A percentile compares a stretch with the other conserved stretches of the same genome.
Conservation (phyloP, 108 stramenopile species). For the Cafeteria roenbergensis region DNA sequence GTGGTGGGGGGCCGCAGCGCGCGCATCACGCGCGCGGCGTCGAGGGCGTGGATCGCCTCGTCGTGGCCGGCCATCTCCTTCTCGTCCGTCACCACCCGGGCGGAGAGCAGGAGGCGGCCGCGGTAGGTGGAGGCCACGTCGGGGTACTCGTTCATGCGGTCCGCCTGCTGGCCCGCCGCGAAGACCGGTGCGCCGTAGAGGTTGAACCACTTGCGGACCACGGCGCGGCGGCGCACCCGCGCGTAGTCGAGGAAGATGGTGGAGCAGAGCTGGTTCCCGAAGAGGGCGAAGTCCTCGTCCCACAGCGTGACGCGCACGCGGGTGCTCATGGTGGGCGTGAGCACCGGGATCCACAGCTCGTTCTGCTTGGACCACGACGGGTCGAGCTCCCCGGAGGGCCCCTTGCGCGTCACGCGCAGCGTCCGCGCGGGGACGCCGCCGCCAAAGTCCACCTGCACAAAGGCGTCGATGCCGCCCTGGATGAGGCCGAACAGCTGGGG, state of each 20-base stretch:
- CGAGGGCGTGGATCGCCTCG: no score
- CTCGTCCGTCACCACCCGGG: conserved; percentile 12
- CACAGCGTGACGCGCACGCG: conserved; percentile 17
- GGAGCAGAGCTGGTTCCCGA: conserved; percentile 10
- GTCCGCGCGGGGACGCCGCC: conserved; percentile 12
- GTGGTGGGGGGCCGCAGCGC: no score
- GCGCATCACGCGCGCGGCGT: no score
- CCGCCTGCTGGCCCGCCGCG: background rate
- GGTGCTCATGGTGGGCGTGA: conserved; percentile 20
- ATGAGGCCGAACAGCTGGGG: background rate
- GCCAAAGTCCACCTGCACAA: conserved; percentile 18
- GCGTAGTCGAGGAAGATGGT: conserved; percentile 13
- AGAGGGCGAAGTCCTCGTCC: conserved; percentile 31
- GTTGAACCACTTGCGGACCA: conserved; percentile 16
- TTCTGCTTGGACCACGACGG: background rate
- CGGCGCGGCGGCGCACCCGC: background rate
- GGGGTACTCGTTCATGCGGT: conserved; percentile 16
- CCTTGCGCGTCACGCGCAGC: background rate
- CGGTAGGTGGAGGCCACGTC: conserved; percentile 25
- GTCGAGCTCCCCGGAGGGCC: background rate
- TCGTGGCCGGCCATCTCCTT: background rate
- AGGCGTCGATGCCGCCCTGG: conserved; percentile 34
- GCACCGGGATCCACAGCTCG: conserved; percentile 35
- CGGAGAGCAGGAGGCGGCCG: conserved; percentile 14
- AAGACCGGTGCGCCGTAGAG: conserved; percentile 24